Base-by-base conservation (phyloP, 768 basidiomycete genomes). In the Suillus weaverae region DNA sequence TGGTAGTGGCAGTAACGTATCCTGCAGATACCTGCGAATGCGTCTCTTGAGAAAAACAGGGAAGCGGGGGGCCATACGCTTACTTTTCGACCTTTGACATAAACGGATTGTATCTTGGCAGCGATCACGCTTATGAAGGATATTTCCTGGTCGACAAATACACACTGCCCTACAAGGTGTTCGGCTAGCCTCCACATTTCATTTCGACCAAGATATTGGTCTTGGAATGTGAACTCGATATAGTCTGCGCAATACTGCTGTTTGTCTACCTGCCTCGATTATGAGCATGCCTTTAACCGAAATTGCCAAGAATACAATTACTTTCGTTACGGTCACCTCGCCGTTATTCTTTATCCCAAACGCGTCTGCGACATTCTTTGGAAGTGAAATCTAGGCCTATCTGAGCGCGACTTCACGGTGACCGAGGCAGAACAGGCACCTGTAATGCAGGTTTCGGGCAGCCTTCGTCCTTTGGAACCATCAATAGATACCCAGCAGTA, bases 131-230 rank as follows among this genome's bases (percentile, higher is more conserved):
- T 94, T 41, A 95, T 86, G 73, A 97, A 95, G 2, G 86, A 83
- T 32, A 99, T 83, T 61, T 94, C 92, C 75, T 99, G 92, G 64
- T 91, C 88, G 1, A 86, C 83, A 72, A 94, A 90, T 26, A 97
- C 80, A 71, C 93, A 95, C 70, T 89, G 88, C 10, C 88, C 89
- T 33, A 89, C 88, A 18, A 98, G 82, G 60, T 89, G 83, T 73
- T 91, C 88, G n/a, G 88, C 89, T 9, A 98, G 82, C 56, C 95
- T 83, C 94, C 96, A 98, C 95, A 97, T 97, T 69, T 98, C 97
- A 66, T 92, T 94, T 54, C 97, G 87, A 18, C 96, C 97, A 18
- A 98, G 83, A 74, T 98, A 98, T 72, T 97, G 95, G 73, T 97
- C 95, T 67, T 93, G 92, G 72, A 99, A 99, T 54, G 88, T 88